Evolutionary conservation across 805 yeast species (phyloP), one percentile per base, ranked within the genome.

Genomic region (Lipomyces spencermartinsiae): DNA sequence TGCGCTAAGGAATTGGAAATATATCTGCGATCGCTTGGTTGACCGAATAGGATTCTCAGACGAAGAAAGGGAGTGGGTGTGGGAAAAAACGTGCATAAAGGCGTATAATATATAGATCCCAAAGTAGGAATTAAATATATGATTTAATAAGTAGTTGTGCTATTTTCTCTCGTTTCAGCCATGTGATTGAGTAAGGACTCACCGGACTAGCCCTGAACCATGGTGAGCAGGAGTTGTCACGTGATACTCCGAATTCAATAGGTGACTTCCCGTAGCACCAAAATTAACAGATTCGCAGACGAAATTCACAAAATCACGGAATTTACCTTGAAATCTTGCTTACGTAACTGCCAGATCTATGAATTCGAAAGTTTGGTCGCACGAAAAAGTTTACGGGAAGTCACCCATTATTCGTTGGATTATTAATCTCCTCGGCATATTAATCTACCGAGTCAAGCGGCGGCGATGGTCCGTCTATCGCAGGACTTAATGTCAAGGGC

Each of bases 21-120:
- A 46, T 19, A 46, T 46, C 53, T 46, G n/a, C 53, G 25, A 46
- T 46, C 53, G 53, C 53, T 46, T 46, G 53, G 19, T 46, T 46
- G 53, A 46, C 53, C 19, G 53, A 46, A 46, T 46, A 2, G 53
- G 53, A 46, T 46, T 46, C n/a, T 46, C 53, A 7, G 25, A 46
- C 53, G 53, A 46, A 14, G 53, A 46, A 46, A 46, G n/a, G 25
- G 53, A 46, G 25, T 46, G 53, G 53, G 53, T 46, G 22, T 46
- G 53, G 53, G 53, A 46, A 19, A 46, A 46, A 19, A 46, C 53
- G 53, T 46, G 53, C 12, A 46, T 10, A 14, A 46, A 19, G 53
- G 53, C 53, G 5, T 46, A 46, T 14, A 46, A 46, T 46, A 3
- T 46, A 14, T 46, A 46, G 5, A 46, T 46, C 2, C 25, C 12